phyloP scores from a whole-genome alignment of 257 asterid genomes.

The Apocynum venetum region DNA sequence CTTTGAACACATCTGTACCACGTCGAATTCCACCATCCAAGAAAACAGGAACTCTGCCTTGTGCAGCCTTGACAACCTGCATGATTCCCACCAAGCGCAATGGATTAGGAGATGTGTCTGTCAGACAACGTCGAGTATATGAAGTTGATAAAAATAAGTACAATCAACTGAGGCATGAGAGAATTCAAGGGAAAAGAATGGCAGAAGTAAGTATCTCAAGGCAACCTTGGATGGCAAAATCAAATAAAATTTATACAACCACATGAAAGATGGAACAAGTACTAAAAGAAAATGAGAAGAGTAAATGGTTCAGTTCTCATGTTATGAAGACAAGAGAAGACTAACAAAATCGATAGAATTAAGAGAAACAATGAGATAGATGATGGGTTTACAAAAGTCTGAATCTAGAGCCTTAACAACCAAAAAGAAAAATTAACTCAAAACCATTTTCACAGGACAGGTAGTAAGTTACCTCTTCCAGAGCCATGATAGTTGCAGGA shows the following conservation, averaged over 20 bases:
- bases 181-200: background rate
- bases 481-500: constrained; percentile 61
- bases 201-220: background rate
- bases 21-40: constrained; percentile 81
- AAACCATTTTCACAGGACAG: background rate
- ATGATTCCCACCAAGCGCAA: background rate
- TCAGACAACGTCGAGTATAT: background rate
- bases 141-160: background rate
- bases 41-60: constrained; percentile 66
- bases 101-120: background rate
- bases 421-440: background rate
- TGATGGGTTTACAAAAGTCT: background rate
- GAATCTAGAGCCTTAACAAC: background rate
- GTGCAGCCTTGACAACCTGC: constrained; percentile 60
- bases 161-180: background rate
- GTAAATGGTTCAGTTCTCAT: background rate
- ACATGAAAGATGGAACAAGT: background rate
- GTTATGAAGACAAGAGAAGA: background rate
- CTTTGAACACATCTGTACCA: constrained; percentile 84
- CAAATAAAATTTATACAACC: background rate
- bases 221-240: background rate
- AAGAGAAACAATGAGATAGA: background rate
- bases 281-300: background rate
- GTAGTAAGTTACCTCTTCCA: constrained; percentile 55
- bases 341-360: background rate